phyloP scores from a whole-genome alignment of 371 early-diverging fungal species.

The Encephalitozoon cuniculi region DNA sequence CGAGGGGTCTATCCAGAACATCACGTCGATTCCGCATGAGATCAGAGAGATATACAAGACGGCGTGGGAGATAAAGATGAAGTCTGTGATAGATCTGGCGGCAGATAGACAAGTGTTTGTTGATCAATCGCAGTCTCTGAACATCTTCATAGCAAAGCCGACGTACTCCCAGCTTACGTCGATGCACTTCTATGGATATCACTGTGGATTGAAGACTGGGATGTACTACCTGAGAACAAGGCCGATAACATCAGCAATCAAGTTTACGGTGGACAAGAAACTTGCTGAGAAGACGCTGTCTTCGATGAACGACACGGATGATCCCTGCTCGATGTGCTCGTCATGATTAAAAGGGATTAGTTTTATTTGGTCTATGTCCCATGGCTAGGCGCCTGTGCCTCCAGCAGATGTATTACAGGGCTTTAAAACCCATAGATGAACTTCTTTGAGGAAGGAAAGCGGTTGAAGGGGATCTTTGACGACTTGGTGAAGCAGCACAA shows the following conservation, averaged over 20 bases:
- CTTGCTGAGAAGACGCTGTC: conserved; percentile 36
- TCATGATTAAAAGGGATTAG: conserved; percentile 3
- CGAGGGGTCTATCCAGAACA: conserved; percentile 79
- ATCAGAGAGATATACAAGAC: conserved; percentile 90
- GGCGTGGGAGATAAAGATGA: conserved; percentile 90
- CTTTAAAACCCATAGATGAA: not conserved
- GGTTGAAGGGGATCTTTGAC: conserved; percentile 5
- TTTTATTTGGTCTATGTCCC: not conserved
- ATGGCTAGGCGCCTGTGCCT: not conserved
- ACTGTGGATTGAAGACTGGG: conserved; percentile 94
- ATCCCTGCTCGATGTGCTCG: conserved; percentile 18
- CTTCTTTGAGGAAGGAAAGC: conserved; percentile 8
- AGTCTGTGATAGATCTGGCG: conserved; percentile 67
- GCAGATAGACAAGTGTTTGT: conserved; percentile 89
- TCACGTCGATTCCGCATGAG: conserved; percentile 75
- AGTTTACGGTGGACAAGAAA: conserved; percentile 67
- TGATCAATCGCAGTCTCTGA: conserved; percentile 94
- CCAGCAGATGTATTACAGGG: not conserved
- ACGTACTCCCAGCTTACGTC: conserved; percentile 79
- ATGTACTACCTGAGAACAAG: conserved; percentile 96
- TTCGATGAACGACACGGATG: conserved; percentile 25
- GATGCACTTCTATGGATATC: conserved; percentile 99
- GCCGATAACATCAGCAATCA: conserved; percentile 92
- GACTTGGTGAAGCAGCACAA: conserved; percentile 21
- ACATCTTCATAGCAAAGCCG: conserved; percentile 83